Evolutionary conservation across 179 eudicot species (phyloP).

Genomic region (Actinidia chinensis): DNA sequence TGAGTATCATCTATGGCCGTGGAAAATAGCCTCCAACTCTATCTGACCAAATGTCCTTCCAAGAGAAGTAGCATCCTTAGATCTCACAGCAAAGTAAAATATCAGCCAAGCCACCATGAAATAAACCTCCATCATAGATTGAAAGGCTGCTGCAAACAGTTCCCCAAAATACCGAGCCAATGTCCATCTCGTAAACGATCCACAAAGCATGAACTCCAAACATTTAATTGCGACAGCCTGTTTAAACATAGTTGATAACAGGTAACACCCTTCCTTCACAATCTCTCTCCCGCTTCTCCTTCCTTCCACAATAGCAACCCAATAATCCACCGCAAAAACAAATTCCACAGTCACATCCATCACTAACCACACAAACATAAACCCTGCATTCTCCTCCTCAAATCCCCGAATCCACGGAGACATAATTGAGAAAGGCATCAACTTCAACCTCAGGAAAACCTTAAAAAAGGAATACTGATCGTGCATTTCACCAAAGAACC

Average conservation of each 20-base stretch:
- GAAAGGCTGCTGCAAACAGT: slow-evolving; percentile 54
- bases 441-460: slow-evolving; percentile 81
- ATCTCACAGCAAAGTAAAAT: slow-evolving; percentile 69
- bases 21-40: slow-evolving; percentile 74
- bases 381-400: slow-evolving; percentile 72
- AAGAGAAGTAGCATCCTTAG: slow-evolving; percentile 55
- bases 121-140: slow-evolving; percentile 79
- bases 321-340: slow-evolving; percentile 75
- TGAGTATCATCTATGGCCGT: slow-evolving; percentile 54
- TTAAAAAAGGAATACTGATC: slow-evolving; percentile 87
- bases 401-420: slow-evolving; percentile 72
- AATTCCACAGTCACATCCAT: slow-evolving; percentile 70
- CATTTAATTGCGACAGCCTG: slow-evolving; percentile 71
- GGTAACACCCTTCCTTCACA: slow-evolving; percentile 84
- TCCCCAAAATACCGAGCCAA: slow-evolving; percentile 54
- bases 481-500: slow-evolving; percentile 80
- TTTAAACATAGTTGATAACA: slow-evolving; percentile 64
- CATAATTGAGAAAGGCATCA: slow-evolving; percentile 86
- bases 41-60: slow-evolving; percentile 85
- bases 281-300: slow-evolving; percentile 85
- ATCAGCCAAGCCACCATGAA: slow-evolving; percentile 89
- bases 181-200: slow-evolving; percentile 66
- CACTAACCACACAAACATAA: slow-evolving; percentile 70
- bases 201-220: slow-evolving; percentile 78
- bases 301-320: slow-evolving; percentile 78